These are phyloP conservation scores for Enteropsectra breve DNA, from an alignment of 371 early-diverging fungal genomes.

Conservation along the genomic window DNA sequence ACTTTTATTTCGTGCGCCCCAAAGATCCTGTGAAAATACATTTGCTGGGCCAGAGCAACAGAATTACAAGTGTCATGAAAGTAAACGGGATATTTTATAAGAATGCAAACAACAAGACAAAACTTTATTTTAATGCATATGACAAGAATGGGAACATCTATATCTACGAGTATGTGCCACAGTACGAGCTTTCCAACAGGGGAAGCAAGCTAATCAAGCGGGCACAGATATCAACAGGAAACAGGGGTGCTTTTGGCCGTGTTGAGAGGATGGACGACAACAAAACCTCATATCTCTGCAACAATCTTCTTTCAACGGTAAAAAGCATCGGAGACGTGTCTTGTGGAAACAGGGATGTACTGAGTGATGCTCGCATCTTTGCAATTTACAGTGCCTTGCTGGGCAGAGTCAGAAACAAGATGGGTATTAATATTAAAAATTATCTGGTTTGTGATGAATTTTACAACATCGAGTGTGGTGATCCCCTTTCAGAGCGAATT, in stretches of 20 bases:
- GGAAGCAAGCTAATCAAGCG: slow-evolving; percentile 50
- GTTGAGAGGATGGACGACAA: not conserved
- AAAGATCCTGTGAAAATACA: slow-evolving; percentile 54
- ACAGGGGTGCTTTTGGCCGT: not conserved
- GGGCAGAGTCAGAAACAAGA: not conserved
- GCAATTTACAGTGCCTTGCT: not conserved
- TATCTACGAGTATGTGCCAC: slow-evolving; percentile 54
- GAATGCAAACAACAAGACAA: not conserved
- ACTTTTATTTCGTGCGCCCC: slow-evolving; percentile 56
- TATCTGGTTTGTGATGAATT: not conserved
- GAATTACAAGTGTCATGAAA: slow-evolving; percentile 14
- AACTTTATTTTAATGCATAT: slow-evolving; percentile 15
- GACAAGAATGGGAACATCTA: slow-evolving; percentile 23
- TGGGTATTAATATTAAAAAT: slow-evolving; percentile 7
- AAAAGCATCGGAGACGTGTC: not conserved
- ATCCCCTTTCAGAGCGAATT: slow-evolving; percentile 18
- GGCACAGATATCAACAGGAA: slow-evolving; percentile 36
- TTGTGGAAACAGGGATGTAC: too few relatives aligned
- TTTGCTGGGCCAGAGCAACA: slow-evolving; percentile 43
- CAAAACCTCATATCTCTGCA: not conserved
- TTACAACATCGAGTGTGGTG: slow-evolving; percentile 20
- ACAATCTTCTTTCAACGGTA: slow-evolving; percentile 2
- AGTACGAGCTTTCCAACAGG: slow-evolving; percentile 45
- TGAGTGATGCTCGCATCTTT: not conserved
- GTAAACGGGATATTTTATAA: slow-evolving; percentile 19